Conservation (phyloP, 495 filamentous ascomycete species). For the Thermochaetoides thermophila region DNA sequence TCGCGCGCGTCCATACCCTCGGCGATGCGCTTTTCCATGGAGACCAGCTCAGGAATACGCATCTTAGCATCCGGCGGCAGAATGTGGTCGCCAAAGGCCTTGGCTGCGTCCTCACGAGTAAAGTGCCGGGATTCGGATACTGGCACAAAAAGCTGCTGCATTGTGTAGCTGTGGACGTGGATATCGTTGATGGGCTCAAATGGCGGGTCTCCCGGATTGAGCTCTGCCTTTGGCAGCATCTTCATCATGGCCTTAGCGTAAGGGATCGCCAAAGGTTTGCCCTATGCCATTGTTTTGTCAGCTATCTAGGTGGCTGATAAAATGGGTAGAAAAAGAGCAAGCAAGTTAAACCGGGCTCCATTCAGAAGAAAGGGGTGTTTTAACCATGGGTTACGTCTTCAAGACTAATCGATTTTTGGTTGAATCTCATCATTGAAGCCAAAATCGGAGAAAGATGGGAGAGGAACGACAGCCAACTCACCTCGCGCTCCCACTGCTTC, state of each 20-base stretch:
- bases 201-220: constrained; percentile 11
- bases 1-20: constrained; percentile 9
- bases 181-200: constrained; percentile 92
- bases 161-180: constrained; percentile 62
- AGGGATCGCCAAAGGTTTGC: constrained; percentile 57
- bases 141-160: constrained; percentile 77
- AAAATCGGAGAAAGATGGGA: background rate
- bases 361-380: too few species aligned
- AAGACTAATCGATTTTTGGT: constrained; percentile 97
- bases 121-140: constrained; percentile 80
- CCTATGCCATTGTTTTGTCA: constrained; percentile 31
- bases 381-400: constrained; percentile 81
- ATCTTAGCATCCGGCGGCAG: constrained; percentile 76
- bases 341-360: too few species aligned
- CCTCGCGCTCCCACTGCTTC: constrained; percentile 58
- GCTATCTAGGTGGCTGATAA: background rate
- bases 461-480: constrained; percentile 26
- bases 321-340: background rate
- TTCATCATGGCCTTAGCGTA: constrained; percentile 60
- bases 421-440: constrained; percentile 46
- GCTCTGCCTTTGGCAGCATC: constrained; percentile 55
- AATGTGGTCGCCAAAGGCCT: constrained; percentile 57
- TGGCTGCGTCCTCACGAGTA: constrained; percentile 76
- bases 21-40: constrained; percentile 37
- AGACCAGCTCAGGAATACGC: constrained; percentile 72